Evolutionary conservation across 345 rosid genomes (phyloP), one percentile per base, ranked within the genome.

Genomic region (Dimocarpus longan): DNA sequence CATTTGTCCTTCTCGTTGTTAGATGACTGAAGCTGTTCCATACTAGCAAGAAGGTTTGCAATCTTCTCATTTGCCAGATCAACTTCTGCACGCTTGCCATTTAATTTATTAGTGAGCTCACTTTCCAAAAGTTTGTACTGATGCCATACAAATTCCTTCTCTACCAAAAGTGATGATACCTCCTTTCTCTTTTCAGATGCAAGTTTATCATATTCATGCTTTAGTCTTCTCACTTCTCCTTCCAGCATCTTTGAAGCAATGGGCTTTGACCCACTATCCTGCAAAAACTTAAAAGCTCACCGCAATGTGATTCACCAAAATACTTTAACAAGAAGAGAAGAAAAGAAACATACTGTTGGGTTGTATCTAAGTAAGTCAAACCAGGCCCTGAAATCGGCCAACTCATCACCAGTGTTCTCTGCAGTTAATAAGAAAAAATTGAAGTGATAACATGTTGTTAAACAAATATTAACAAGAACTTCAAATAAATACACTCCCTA

Each of bases 121-220:
- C 70, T 90, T 78, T 96, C 94, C 73, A 87, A 56, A 71, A 81
- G 40, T 73, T 86, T 88, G 77, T 85, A 89, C 82, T 94, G 98
- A 81, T 90, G 81, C 97, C 97, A 89, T 3, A 89, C 84, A 79
- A 95, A 95, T 62, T 87, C 83, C 74, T 90, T 91, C 86, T 94
- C 95, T 22, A 82, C 81, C 83, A 83, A 5, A 24, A 93, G 87
- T 6, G 87, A 84, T 56, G 95, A 83, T 8, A 88, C 80, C 73
- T 91, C 92, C 39, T 85, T 77, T 43, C 74, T 78, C 88, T 85
- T 92, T 71, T 90, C 93, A 24, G 86, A 79, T 77, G 86, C 82
- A 85, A 92, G 89, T 83, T 88, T 88, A 84, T 87, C 82, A 57
- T 76, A 86, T 68, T 93, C 87, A 68, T 77, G 87, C 79, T 86